Base-by-base conservation (phyloP, 2,329 filamentous ascomycete genomes). In the Coniochaeta prunicola region DNA sequence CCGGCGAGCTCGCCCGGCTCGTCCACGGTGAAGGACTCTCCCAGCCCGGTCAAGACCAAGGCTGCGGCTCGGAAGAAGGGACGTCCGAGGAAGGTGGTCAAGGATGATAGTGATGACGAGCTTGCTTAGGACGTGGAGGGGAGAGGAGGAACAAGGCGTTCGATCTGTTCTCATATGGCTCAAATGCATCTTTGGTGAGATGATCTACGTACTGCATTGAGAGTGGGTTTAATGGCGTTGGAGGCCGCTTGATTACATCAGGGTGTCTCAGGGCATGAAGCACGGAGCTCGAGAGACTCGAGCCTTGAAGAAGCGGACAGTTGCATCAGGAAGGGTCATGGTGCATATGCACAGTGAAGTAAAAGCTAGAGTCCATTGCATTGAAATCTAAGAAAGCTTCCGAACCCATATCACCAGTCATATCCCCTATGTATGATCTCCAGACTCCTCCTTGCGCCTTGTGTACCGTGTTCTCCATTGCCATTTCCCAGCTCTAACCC, bases 101-200 rank as follows among this genome's bases (percentile, higher is more conserved):
- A 58, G 58, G 64, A 65, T 19, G 64, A 64, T 5, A 61, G 59
- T 19, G 59, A 24, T 19, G 63, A 63, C 30, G 64, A 63, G 48
- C 59, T 64, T 40, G 61, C 56, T 8, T 61, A 45, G 19, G 21
- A 13, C 33, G 5, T 36, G 9, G 36, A n/a, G 15, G 17, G 15
- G 36, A 6, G 36, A 15, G 10, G 17, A 9, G 36, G 36, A 13
- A 15, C 6, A 38, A 2, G 15, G 36, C 36, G 17, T 38, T 38
- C 10, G 36, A 38, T 38, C 36, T 38, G 15, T 38, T 38, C 19
- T n/a, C 10, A 38, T 38, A 3, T 38, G 36, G 36, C 36, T n/a
- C 15, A n/a, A 3, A 9, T 9, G 3, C 36, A 38, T 38, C 17
- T 38, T 3, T 9, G 15, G 3, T n/a, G 5, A n/a, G 36, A n/a